phyloP scores from a whole-genome alignment of 208 protist species.

The Trypanosoma platydactyli region DNA sequence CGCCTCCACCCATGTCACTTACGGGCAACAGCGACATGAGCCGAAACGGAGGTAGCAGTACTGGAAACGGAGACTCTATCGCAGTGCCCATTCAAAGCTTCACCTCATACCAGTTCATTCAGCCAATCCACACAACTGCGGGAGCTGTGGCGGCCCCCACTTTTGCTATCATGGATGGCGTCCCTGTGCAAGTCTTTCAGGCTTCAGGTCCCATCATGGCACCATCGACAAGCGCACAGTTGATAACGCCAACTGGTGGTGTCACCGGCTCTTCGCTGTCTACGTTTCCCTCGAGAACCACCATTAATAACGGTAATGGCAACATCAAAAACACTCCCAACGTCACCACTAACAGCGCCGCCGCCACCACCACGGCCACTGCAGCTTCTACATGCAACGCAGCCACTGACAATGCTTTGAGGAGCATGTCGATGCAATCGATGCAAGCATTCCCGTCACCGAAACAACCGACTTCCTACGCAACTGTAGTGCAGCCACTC shows the following conservation, averaged over 20 bases:
- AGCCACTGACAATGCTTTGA: too few species aligned
- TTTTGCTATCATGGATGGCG: neutral
- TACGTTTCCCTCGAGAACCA: neutral
- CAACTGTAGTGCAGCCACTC: constrained; percentile 28
- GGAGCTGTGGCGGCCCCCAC: neutral
- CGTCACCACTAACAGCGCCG: constrained; percentile 1
- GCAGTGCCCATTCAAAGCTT: neutral
- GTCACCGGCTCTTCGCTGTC: neutral
- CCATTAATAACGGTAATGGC: neutral
- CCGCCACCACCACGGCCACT: constrained; percentile 3
- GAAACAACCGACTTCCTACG: neutral
- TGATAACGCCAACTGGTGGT: neutral
- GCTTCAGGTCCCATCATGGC: neutral
- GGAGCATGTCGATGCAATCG: too few species aligned
- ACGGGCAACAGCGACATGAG: neutral
- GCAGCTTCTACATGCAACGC: too few species aligned
- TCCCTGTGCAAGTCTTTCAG: neutral
- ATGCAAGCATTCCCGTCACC: too few species aligned
- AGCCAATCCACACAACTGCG: neutral
- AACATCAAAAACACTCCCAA: neutral
- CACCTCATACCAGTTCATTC: neutral
- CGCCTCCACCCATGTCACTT: neutral
- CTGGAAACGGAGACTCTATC: too few species aligned
- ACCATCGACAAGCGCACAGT: neutral
- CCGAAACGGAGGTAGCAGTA: too few species aligned